Percentiles rank a stretch among this genome's conserved stretches.
These are phyloP conservation scores for Pichia sp. DNA, from an alignment of 1,139 yeast species.

Conservation along the genomic window DNA sequence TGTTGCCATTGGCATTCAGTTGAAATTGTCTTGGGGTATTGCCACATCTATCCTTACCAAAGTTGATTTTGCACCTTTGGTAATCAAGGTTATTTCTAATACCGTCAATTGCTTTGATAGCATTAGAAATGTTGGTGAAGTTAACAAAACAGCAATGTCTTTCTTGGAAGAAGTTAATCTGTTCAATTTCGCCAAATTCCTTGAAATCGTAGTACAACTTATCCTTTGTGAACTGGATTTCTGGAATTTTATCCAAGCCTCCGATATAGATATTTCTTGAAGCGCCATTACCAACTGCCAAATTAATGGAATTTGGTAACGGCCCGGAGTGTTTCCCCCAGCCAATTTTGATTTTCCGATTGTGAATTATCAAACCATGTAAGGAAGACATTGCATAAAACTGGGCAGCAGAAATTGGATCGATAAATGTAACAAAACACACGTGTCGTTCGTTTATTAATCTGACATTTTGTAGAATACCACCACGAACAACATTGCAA, in stretches of 20 bases:
- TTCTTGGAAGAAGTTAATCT: conserved; percentile 68
- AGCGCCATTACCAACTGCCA: conserved; percentile 80
- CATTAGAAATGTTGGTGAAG: conserved; percentile 70
- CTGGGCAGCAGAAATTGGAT: conserved; percentile 78
- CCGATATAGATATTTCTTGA: conserved; percentile 79
- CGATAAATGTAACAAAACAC: conserved; percentile 74
- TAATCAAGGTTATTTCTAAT: conserved; percentile 55
- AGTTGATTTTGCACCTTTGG: conserved; percentile 56
- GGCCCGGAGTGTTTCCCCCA: conserved; percentile 87
- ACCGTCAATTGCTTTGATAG: conserved; percentile 73
- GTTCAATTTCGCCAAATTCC: conserved; percentile 76
- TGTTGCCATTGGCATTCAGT: conserved; percentile 8
- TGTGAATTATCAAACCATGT: conserved; percentile 69
- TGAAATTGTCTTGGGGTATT: conserved; percentile 55
- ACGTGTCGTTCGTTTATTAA: conserved; percentile 77
- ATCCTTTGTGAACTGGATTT: conserved; percentile 39
- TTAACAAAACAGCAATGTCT: conserved; percentile 79
- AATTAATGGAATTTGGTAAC: conserved; percentile 63
- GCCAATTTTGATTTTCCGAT: conserved; percentile 70
- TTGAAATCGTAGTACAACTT: conserved; percentile 63
- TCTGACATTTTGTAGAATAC: conserved; percentile 65
- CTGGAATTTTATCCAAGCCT: conserved; percentile 37
- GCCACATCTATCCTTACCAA: conserved; percentile 84
- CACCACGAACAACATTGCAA: conserved; percentile 81
- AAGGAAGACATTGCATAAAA: conserved; percentile 75